These are phyloP conservation scores for Melastoma candidum DNA, from an alignment of 441 rosid species.

Conservation along the genomic window DNA sequence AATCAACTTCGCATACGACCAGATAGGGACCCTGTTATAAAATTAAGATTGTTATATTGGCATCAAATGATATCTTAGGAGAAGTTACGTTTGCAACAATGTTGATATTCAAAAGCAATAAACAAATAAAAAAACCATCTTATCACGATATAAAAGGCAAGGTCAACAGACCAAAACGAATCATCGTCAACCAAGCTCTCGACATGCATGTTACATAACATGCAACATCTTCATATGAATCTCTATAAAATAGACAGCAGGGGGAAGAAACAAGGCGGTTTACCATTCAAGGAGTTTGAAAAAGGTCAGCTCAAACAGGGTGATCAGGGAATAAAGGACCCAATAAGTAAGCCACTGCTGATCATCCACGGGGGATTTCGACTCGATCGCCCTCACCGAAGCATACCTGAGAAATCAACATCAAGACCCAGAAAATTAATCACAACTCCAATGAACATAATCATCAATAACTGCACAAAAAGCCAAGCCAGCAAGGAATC, in stretches of 20 bases:
- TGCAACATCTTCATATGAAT: no score
- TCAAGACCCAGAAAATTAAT: background rate
- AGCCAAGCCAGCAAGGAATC: background rate
- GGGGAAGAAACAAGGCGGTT: background rate
- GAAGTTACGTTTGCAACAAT: no score
- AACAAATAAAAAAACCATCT: no score
- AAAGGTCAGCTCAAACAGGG: constrained; percentile 86
- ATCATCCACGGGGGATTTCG: constrained; percentile 75
- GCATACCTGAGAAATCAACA: constrained; percentile 51
- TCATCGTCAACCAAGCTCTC: background rate
- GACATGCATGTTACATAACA: no score
- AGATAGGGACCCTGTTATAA: constrained; percentile 66
- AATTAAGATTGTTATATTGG: no score
- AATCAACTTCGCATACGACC: constrained; percentile 71
- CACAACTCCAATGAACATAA: constrained; percentile 2
- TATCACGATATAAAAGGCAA: no score
- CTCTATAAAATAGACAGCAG: no score
- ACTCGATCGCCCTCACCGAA: constrained; percentile 81
- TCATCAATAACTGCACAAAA: background rate
- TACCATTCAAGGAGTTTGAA: constrained; percentile 80
- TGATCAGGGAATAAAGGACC: constrained; percentile 79
- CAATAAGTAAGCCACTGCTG: constrained; percentile 96
- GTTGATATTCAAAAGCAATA: no score
- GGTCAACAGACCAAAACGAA: no score
- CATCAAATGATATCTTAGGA: no score